These are phyloP conservation scores for Termitomyces sp. DNA, from an alignment of 768 basidiomycete species.

Conservation along the genomic window DNA sequence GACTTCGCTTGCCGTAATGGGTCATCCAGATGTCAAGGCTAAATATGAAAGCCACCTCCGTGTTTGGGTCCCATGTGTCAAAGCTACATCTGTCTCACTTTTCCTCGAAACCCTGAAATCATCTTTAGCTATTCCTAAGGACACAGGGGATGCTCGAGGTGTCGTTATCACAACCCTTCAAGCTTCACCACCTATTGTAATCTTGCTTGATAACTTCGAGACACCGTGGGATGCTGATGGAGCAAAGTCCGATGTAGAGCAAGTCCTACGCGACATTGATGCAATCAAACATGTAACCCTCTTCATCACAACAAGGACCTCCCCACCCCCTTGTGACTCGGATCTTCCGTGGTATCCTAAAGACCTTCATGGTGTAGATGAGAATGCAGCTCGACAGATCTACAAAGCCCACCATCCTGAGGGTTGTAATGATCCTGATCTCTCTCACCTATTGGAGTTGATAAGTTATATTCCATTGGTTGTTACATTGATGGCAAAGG, in stretches of 20 bases:
- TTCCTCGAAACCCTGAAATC: not conserved
- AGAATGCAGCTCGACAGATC: slow-evolving; percentile 16
- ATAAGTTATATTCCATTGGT: slow-evolving; percentile 30
- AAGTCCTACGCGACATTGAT: not conserved
- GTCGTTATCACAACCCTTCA: not conserved
- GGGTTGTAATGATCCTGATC: slow-evolving; percentile 17
- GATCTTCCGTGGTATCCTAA: slow-evolving; percentile 19
- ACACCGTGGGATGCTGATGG: slow-evolving; percentile 29
- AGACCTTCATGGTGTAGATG: slow-evolving; percentile 15
- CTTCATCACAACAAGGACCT: not conserved
- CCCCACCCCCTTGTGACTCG: slow-evolving; percentile 19
- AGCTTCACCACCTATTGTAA: not conserved
- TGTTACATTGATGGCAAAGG: slow-evolving; percentile 29
- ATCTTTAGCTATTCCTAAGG: not conserved
- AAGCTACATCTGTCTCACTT: not conserved
- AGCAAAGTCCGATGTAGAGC: slow-evolving; percentile 18
- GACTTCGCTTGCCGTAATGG: slow-evolving; percentile 29
- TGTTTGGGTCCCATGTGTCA: slow-evolving; percentile 25
- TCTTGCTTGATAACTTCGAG: slow-evolving; percentile 40
- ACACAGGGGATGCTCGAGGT: not conserved
- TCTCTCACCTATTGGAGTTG: slow-evolving; percentile 17
- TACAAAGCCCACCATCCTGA: slow-evolving; percentile 17
- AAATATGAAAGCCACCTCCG: slow-evolving; percentile 18
- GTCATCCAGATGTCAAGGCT: slow-evolving; percentile 15
- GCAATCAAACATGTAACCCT: not conserved